Conservation (phyloP, 805 yeast genomes). For the Lachancea nothofagi region DNA sequence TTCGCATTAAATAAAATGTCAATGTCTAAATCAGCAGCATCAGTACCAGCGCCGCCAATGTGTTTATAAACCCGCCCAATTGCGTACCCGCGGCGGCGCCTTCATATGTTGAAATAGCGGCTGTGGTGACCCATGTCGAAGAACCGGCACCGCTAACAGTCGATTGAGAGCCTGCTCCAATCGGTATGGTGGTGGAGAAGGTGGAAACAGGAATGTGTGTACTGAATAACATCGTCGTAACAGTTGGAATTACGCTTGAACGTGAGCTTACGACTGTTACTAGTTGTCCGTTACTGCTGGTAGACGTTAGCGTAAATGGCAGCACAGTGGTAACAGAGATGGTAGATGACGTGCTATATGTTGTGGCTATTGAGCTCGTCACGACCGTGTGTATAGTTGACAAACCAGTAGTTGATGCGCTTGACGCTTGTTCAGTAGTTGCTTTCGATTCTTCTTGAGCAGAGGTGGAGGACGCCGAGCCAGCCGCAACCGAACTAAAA, state of each 20-base stretch:
- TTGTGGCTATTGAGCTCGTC: conserved; percentile 14
- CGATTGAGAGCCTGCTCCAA: background rate
- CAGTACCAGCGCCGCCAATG: background rate
- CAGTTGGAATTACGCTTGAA: conserved; percentile 6
- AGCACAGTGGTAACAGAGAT: conserved; percentile 11
- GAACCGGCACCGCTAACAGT: background rate
- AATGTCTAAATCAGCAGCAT: conserved; percentile 3
- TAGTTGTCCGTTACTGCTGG: conserved; percentile 8
- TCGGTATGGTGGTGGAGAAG: background rate
- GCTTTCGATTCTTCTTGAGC: conserved; percentile 8
- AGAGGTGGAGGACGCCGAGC: conserved; percentile 15
- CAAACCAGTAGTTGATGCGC: no score
- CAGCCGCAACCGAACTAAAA: conserved; percentile 17
- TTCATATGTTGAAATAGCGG: conserved; percentile 10
- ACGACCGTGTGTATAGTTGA: conserved; percentile 8
- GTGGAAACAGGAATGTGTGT: conserved; percentile 5
- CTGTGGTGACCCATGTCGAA: conserved; percentile 7
- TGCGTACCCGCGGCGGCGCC: conserved; percentile 9
- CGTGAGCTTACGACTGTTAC: conserved; percentile 13
- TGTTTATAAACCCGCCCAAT: background rate
- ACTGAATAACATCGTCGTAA: conserved; percentile 10
- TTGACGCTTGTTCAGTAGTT: conserved; percentile 5
- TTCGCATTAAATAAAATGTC: background rate
- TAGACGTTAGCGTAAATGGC: conserved; percentile 11
- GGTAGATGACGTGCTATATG: conserved; percentile 10